Percentiles rank a stretch among this genome's conserved stretches.
These are phyloP conservation scores for Boletus tomentosulus DNA, from an alignment of 768 basidiomycete species.

Conservation along the genomic window DNA sequence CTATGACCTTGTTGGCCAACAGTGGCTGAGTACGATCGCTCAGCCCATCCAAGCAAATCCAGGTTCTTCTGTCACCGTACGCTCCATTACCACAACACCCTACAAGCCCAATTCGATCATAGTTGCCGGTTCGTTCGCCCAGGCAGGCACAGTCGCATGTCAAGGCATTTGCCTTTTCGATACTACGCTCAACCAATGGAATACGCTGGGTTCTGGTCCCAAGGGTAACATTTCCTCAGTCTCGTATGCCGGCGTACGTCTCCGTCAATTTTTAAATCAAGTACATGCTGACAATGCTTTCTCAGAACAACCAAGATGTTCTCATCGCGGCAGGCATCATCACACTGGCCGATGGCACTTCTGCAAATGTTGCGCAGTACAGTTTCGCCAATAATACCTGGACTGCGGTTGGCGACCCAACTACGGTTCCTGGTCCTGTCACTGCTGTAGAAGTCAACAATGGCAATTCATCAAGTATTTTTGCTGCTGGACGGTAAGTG, in stretches of 20 bases:
- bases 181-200: conserved; percentile 69
- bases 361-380: conserved; percentile 72
- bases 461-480: conserved; percentile 77
- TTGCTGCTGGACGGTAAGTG: conserved; percentile 83
- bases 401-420: conserved; percentile 57
- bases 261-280: not conserved
- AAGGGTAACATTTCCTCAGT: conserved; percentile 77
- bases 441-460: conserved; percentile 85
- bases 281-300: conserved; percentile 7
- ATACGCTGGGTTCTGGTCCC: conserved; percentile 71
- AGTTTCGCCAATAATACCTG: conserved; percentile 71
- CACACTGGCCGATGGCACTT: conserved; percentile 54
- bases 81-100: conserved; percentile 62
- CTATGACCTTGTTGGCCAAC: conserved; percentile 65
- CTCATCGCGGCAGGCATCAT: conserved; percentile 83
- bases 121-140: conserved; percentile 84
- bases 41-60: conserved; percentile 57
- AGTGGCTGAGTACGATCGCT: conserved; percentile 57
- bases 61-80: conserved; percentile 58
- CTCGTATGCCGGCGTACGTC: conserved; percentile 73
- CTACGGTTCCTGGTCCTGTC: conserved; percentile 80
- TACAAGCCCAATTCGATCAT: conserved; percentile 61
- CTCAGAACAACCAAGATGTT: conserved; percentile 58
- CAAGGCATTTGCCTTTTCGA: conserved; percentile 78
- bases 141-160: conserved; percentile 73